A percentile compares a stretch with the other conserved stretches of the same genome.
Conservation (phyloP, 805 yeast species). For the Lipomyces orientalis region DNA sequence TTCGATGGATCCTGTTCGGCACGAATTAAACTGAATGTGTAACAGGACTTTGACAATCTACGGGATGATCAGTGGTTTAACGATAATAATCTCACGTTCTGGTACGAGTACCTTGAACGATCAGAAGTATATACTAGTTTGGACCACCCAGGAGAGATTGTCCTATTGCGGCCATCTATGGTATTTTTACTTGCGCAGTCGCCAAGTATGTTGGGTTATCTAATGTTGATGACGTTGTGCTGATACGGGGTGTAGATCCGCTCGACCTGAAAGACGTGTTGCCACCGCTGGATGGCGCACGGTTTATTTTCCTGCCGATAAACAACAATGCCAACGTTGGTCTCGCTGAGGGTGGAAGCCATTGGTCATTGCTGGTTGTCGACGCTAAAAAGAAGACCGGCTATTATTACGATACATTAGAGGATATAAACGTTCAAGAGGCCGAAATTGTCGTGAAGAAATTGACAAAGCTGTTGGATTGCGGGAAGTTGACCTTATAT, state of each 20-base stretch:
- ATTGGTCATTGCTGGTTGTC: slow-evolving; percentile 72
- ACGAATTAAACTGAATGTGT: not conserved
- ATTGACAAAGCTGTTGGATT: slow-evolving; percentile 40
- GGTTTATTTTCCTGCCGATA: slow-evolving; percentile 68
- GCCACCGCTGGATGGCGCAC: slow-evolving; percentile 53
- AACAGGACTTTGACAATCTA: slow-evolving; percentile 58
- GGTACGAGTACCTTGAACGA: slow-evolving; percentile 62
- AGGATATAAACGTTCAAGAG: slow-evolving; percentile 50
- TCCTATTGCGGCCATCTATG: slow-evolving; percentile 63
- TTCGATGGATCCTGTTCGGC: not conserved
- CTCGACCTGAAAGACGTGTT: slow-evolving; percentile 51
- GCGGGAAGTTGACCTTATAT: slow-evolving; percentile 2
- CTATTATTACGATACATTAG: slow-evolving; percentile 66
- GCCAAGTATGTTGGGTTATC: slow-evolving; percentile 19
- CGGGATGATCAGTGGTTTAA: slow-evolving; percentile 74
- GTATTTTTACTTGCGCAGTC: slow-evolving; percentile 62
- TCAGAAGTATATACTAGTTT: slow-evolving; percentile 21
- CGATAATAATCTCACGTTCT: slow-evolving; percentile 68
- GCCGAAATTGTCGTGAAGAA: slow-evolving; percentile 46
- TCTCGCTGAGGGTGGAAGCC: slow-evolving; percentile 69
- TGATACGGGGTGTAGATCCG: slow-evolving; percentile 43
- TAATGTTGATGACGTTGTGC: not conserved
- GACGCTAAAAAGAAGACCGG: slow-evolving; percentile 55
- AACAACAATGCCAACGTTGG: slow-evolving; percentile 69
- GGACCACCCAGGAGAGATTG: slow-evolving; percentile 12